Base-by-base conservation (phyloP, 495 filamentous ascomycete species). In the Aspergillus diversus region DNA sequence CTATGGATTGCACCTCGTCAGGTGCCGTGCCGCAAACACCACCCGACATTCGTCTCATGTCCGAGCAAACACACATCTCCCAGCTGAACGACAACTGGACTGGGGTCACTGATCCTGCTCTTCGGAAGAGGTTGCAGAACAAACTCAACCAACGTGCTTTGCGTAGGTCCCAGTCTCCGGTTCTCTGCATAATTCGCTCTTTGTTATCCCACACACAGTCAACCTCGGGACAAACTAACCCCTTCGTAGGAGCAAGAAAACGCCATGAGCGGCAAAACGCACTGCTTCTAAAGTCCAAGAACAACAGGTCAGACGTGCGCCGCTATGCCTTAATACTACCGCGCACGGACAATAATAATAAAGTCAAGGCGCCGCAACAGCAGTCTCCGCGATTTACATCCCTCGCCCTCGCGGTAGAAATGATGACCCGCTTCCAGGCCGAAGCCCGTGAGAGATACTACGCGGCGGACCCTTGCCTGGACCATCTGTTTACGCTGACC, bases 1-100 rank as follows among this genome's bases (percentile, higher is more conserved):
- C n/a, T n/a, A 27, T 27, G 21, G 21, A 27, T 2, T 27, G 21
- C 21, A 27, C 21, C 21, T 27, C 21, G 3, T 43, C n/a, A 43
- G 11, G 12, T 43, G 7, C 39, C 39, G 5, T 58, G 55, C 37
- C 21, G n/a, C 57, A 59, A 32, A 4, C 27, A 49, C 27, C 43
- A 50, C 5, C 13, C 27, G 17, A 27, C 43, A n/a, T 50, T 31
- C 34, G 33, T 11, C 47, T 32, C 8, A 53, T 53, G 32, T 35
- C 57, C 7, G 46, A 8, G 13, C 59, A 55, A 55, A 51, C 8
- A 51, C 59, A 37, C 37, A 48, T 55, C 21, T 34, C 21, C 21
- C 37, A 53, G 31, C 62, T 33, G 15, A 47, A 66, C 55, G 64
- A 66, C 37, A 59, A 66, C 13, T 66, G 64, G 64, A 66, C 64